Evolutionary conservation across 1,284 basidiomycete genomes (phyloP).

Genomic region (Naganishia liquefaciens): DNA sequence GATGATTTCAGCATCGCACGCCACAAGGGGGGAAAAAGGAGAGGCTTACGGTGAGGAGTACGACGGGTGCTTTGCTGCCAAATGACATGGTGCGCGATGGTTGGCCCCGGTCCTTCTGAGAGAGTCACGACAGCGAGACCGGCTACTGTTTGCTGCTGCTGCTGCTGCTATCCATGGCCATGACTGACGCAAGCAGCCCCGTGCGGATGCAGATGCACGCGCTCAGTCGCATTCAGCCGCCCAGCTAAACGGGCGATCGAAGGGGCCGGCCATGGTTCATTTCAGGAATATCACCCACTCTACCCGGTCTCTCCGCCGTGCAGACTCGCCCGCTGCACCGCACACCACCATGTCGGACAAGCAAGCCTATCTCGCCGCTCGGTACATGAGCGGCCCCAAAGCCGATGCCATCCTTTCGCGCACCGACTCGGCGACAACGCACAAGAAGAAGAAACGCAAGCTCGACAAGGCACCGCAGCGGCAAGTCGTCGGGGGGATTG

Average conservation of each 20-base stretch:
- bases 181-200: constrained; percentile 10
- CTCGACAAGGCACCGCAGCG: constrained; percentile 40
- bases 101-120: no score
- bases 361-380: constrained; percentile 18
- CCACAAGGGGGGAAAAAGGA: not conserved
- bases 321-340: no score
- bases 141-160: not conserved
- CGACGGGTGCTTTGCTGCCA: constrained; percentile 25
- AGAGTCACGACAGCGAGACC: not conserved
- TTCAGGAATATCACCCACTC: no score
- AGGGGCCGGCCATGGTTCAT: no score
- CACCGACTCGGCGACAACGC: constrained; percentile 49
- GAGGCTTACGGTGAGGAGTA: constrained; percentile 32
- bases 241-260: not conserved
- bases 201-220: constrained; percentile 8
- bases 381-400: constrained; percentile 90
- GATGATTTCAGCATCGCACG: not conserved
- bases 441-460: constrained; percentile 76
- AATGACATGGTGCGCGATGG: constrained; percentile 5
- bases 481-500: constrained; percentile 38
- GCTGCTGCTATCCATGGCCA: not conserved
- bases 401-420: constrained; percentile 89
- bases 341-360: constrained; percentile 6
- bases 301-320: no score
- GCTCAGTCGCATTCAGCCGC: not conserved